phyloP scores from a whole-genome alignment of 2,329 filamentous ascomycete genomes.

The Aspergillus ruber region DNA sequence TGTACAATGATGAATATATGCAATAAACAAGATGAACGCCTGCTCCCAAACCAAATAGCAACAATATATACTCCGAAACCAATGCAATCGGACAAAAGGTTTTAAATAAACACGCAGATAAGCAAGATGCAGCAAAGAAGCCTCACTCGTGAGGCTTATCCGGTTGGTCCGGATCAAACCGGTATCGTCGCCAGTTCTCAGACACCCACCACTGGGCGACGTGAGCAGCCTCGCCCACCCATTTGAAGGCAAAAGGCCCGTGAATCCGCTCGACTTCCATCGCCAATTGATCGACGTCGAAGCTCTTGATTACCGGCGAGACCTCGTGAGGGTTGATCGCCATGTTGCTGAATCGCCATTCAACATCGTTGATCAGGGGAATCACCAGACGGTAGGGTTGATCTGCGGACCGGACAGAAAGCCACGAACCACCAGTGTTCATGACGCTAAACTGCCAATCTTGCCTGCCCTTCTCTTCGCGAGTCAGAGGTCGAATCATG shows the following conservation, averaged over 20 bases:
- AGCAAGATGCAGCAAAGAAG: not conserved
- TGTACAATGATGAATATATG: not conserved
- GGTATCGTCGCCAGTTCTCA: constrained; percentile 24
- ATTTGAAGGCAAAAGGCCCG: constrained; percentile 14
- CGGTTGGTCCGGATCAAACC: constrained; percentile 5
- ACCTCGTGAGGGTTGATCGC: constrained; percentile 20
- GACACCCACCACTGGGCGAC: constrained; percentile 25
- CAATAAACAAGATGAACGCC: not conserved
- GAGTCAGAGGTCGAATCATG: constrained; percentile 21
- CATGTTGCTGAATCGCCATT: constrained; percentile 28
- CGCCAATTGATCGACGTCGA: constrained; percentile 18
- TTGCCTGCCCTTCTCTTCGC: constrained; percentile 13
- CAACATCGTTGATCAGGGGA: constrained; percentile 25
- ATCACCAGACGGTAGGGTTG: constrained; percentile 25
- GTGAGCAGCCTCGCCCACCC: constrained; percentile 22
- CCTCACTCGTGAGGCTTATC: not conserved
- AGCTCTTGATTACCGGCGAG: constrained; percentile 15
- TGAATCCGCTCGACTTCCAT: constrained; percentile 13
- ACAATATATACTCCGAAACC: not conserved
- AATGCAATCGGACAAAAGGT: not conserved
- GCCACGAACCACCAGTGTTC: constrained; percentile 28
- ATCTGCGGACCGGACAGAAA: constrained; percentile 25
- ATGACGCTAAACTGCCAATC: constrained; percentile 31
- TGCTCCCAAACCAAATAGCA: not conserved
- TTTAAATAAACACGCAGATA: not conserved